Evolutionary conservation across 1,139 yeast genomes (phyloP).

Genomic region (Candida pseudocylindracea): DNA sequence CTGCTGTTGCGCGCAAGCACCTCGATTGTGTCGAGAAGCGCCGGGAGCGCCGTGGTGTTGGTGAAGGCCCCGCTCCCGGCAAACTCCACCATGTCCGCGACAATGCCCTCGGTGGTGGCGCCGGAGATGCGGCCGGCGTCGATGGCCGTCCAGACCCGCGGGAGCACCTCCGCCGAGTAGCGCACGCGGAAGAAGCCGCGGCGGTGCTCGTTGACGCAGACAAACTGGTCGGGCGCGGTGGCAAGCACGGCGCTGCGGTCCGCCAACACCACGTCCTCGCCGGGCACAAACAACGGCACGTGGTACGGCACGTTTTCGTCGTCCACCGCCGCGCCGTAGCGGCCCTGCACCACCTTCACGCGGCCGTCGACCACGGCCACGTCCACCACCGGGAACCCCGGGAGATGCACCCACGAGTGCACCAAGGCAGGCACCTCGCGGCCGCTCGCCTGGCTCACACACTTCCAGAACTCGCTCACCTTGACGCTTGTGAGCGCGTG

Average conservation of each 20-base stretch:
- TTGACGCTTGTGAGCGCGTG: conserved; percentile 18
- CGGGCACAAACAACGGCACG: conserved; percentile 26
- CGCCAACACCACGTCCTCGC: conserved; percentile 16
- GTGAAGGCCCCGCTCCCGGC: no score
- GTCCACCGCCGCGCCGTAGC: conserved; percentile 7
- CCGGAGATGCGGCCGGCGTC: no score
- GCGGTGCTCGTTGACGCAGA: conserved; percentile 1
- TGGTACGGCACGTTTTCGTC: conserved; percentile 25
- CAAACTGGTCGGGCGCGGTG: conserved; percentile 7
- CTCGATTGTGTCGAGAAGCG: no score
- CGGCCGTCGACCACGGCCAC: conserved; percentile 11
- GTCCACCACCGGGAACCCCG: conserved; percentile 33
- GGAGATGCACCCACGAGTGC: conserved; percentile 34
- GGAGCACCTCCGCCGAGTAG: background rate
- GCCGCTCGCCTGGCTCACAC: conserved; percentile 9
- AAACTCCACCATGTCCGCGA: no score
- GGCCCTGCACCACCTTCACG: conserved; percentile 26
- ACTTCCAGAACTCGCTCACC: conserved; percentile 35
- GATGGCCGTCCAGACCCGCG: no score
- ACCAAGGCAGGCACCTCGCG: conserved; percentile 17
- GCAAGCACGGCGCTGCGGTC: conserved; percentile 21
- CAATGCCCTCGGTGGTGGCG: no score
- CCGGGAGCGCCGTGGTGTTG: no score
- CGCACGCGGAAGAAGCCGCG: background rate
- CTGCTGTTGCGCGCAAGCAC: no score